Conservation (phyloP, 2,329 filamentous ascomycete species). For the Penicillium sp. region DNA sequence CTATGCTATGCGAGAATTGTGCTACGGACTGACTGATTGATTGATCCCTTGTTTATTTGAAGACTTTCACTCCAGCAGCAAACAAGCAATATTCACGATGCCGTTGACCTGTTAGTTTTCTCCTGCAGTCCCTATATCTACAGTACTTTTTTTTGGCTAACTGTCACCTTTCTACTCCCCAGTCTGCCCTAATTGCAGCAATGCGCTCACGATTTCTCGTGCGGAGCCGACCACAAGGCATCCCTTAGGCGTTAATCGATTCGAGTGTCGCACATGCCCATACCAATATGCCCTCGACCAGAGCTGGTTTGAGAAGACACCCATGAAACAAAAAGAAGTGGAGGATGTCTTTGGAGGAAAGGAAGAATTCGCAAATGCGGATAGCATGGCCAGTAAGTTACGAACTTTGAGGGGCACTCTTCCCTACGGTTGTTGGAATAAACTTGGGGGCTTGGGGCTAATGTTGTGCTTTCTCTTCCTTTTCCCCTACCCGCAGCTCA, state of each 20-base stretch:
- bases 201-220: slow-evolving; percentile 41
- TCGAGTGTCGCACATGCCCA: slow-evolving; percentile 91
- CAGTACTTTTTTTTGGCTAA: too few relatives aligned
- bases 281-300: slow-evolving; percentile 80
- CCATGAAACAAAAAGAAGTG: slow-evolving; percentile 73
- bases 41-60: too few relatives aligned
- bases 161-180: slow-evolving; percentile 17
- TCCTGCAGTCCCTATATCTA: too few relatives aligned
- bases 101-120: too few relatives aligned
- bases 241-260: slow-evolving; percentile 57
- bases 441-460: too few relatives aligned
- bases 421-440: too few relatives aligned
- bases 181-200: slow-evolving; percentile 46
- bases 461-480: not conserved
- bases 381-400: slow-evolving; percentile 61
- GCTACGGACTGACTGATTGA: too few relatives aligned
- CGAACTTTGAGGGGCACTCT: too few relatives aligned
- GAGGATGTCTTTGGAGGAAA: slow-evolving; percentile 86
- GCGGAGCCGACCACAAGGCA: slow-evolving; percentile 31
- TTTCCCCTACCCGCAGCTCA: slow-evolving; percentile 52
- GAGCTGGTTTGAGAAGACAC: slow-evolving; percentile 70
- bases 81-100: too few relatives aligned
- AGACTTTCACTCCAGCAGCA: too few relatives aligned
- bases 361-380: slow-evolving; percentile 81
- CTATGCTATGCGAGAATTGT: too few relatives aligned